Conservation (phyloP, 805 yeast species). For the Dipodascus geniculatus region DNA sequence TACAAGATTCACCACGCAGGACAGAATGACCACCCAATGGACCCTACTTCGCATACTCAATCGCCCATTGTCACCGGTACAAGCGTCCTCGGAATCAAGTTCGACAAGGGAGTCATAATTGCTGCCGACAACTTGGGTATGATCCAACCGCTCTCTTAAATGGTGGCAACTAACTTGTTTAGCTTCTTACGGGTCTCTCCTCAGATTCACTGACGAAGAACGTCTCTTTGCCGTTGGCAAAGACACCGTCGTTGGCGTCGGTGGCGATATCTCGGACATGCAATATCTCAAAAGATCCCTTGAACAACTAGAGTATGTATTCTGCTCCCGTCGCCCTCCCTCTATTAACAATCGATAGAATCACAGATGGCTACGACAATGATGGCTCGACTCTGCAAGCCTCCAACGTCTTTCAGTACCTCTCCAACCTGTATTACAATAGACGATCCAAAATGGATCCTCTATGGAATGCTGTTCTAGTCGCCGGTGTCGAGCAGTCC, state of each 20-base stretch:
- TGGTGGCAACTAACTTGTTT: background rate
- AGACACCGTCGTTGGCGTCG: conserved; percentile 80
- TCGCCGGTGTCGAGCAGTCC: conserved; percentile 72
- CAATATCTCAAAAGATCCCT: conserved; percentile 68
- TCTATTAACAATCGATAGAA: conserved; percentile 14
- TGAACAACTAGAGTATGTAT: conserved; percentile 50
- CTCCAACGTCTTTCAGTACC: conserved; percentile 78
- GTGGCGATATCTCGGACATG: conserved; percentile 92
- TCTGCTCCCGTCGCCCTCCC: background rate
- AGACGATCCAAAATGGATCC: conserved; percentile 94
- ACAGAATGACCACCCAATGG: conserved; percentile 23
- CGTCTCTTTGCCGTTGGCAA: conserved; percentile 76
- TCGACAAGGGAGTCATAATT: conserved; percentile 76
- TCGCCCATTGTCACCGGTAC: conserved; percentile 96
- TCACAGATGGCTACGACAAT: conserved; percentile 68
- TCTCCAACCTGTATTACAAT: conserved; percentile 71
- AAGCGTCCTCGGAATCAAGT: conserved; percentile 85
- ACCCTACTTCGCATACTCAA: conserved; percentile 76
- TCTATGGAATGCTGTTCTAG: conserved; percentile 86
- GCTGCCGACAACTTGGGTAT: conserved; percentile 90
- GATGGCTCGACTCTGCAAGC: conserved; percentile 63
- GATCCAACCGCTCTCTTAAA: conserved; percentile 7
- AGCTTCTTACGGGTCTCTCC: conserved; percentile 83
- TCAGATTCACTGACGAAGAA: conserved; percentile 76
- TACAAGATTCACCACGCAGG: conserved; percentile 38